Evolutionary conservation across 176 grass and related monocot genomes (phyloP), one percentile per base, ranked within the genome.

Genomic region (Aegilops umbellulata): DNA sequence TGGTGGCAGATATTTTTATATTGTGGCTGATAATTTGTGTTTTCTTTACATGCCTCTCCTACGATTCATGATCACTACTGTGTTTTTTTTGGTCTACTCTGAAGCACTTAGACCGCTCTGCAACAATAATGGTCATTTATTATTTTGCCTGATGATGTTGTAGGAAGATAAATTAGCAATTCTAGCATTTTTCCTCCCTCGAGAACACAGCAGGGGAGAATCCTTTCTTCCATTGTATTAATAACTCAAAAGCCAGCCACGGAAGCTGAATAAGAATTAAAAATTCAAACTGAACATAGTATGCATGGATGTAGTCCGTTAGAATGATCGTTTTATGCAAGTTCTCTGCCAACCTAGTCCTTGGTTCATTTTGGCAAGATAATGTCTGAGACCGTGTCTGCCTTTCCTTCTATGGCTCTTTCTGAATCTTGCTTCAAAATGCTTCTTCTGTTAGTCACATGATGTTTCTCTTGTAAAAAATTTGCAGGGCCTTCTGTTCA

Each of bases 401-500:
- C 31, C 42, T 60, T 7, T 39, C 11, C 49, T 8, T 73, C 4
- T 53, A 34, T 8, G 5, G 5, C 19, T 78, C 1, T 29, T 23
- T 65, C 6, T 31, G 1, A 7, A 74, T 80, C 6, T 10, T 81
- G 6, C 39, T 66, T 72, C 69, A n/a, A 8, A 31, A 13, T 76
- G 30, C 5, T 22, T 2, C 1, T 79, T 80, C 73, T 53, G 8
- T 60, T 71, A 44, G 35, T 82, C 5, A 35, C 27, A 44, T 36
- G 22, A 72, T 69, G 46, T 74, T 74, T 75, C 6, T 90, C 66
- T 35, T 77, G 23, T 69, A 66, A 80, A 87, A 74, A 35, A 27
- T 87, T 64, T 90, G 30, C 90, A 98, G 93, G 93, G 96, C 22
- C 82, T 95, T 42, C 81, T 98, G 38, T 98, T 98, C 83, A 83